These are phyloP conservation scores for Pneumocystis wakefieldiae DNA, from an alignment of 1,139 yeast species.

Conservation along the genomic window DNA sequence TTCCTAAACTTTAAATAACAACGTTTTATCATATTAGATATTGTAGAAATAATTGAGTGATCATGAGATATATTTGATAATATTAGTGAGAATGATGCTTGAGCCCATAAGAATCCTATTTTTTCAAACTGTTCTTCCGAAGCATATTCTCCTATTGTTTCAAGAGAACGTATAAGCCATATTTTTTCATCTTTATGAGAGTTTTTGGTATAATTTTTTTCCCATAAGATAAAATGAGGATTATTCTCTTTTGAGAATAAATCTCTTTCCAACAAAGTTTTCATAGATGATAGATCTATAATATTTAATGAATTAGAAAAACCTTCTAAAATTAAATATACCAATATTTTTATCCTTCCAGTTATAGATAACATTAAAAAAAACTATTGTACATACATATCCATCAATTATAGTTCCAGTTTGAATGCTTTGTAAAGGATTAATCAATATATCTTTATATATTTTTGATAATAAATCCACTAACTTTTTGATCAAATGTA, in stretches of 20 bases:
- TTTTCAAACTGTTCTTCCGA: background rate
- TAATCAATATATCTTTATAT: background rate
- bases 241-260: conserved; percentile 1
- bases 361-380: background rate
- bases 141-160: conserved; percentile 1
- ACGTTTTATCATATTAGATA: background rate
- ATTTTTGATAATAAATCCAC: background rate
- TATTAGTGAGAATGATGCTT: conserved; percentile 1
- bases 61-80: background rate
- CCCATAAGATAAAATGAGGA: background rate
- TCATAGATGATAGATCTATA: background rate
- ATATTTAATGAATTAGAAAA: background rate
- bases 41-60: background rate
- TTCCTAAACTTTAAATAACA: background rate
- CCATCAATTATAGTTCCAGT: background rate
- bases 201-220: background rate
- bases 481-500: background rate
- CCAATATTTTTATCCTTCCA: background rate
- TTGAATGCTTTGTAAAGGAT: background rate
- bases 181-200: conserved; percentile 2
- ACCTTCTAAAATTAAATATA: background rate
- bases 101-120: conserved; percentile 1
- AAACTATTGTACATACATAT: background rate
- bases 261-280: background rate
- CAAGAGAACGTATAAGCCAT: conserved; percentile 4